Evolutionary conservation across 2,329 filamentous ascomycete genomes (phyloP).

Genomic region (Penicillium sp.): DNA sequence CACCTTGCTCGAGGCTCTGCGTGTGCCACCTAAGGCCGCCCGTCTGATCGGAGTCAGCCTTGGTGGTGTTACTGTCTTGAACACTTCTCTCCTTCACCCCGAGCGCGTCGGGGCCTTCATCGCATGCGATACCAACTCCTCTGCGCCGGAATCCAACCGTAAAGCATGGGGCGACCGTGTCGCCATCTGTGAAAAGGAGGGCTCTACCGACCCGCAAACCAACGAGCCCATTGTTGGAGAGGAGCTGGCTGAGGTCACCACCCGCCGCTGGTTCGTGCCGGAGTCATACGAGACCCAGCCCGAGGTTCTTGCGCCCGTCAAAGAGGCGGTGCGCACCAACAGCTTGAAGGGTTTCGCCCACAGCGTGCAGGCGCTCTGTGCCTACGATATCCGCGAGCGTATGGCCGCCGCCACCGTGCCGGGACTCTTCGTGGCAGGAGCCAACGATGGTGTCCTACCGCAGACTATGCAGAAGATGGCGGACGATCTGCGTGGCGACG

Average conservation of each 20-base stretch:
- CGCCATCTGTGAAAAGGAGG: constrained; percentile 63
- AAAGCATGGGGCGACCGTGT: constrained; percentile 79
- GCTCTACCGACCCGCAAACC: constrained; percentile 31
- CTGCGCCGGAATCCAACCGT: constrained; percentile 72
- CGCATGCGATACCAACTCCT: constrained; percentile 76
- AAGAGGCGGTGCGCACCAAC: constrained; percentile 69
- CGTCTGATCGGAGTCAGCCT: constrained; percentile 76
- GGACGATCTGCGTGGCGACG: constrained; percentile 57
- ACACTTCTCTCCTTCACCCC: constrained; percentile 69
- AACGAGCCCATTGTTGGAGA: constrained; percentile 61
- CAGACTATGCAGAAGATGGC: constrained; percentile 79
- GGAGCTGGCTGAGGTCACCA: constrained; percentile 69
- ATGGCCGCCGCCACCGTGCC: constrained; percentile 36
- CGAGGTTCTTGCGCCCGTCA: constrained; percentile 59
- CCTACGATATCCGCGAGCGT: constrained; percentile 53
- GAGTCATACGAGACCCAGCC: constrained; percentile 60
- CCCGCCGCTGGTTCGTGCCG: constrained; percentile 72
- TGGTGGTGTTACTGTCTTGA: constrained; percentile 76
- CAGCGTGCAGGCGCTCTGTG: constrained; percentile 67
- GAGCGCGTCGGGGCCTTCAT: constrained; percentile 63
- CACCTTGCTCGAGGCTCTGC: constrained; percentile 67
- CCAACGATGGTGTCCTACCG: constrained; percentile 72
- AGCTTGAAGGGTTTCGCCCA: constrained; percentile 74
- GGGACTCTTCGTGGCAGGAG: constrained; percentile 71
- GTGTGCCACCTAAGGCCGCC: constrained; percentile 64